Evolutionary conservation across 805 yeast species (phyloP).

Genomic region (Candida patagonica): DNA sequence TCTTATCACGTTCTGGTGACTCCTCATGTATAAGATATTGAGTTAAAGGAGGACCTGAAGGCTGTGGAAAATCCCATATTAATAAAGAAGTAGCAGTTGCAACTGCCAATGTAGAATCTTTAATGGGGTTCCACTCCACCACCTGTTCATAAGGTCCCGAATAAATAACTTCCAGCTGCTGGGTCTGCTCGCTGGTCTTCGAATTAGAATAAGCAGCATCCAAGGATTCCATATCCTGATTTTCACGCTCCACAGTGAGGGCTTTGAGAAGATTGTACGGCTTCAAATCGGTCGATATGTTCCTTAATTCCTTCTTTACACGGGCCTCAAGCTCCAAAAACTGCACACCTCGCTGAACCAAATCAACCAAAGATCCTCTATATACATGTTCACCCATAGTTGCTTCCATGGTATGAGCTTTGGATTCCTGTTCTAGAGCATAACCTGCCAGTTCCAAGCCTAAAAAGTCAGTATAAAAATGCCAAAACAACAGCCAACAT

Average conservation of each 20-base stretch:
- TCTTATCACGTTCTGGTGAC: conserved; percentile 14
- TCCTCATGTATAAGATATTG: conserved; percentile 9
- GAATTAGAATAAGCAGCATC: neutral
- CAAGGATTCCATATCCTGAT: neutral
- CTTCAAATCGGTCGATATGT: conserved; percentile 17
- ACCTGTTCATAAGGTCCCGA: conserved; percentile 5
- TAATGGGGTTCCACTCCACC: conserved; percentile 8
- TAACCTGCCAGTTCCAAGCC: conserved; percentile 61
- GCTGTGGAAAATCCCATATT: conserved; percentile 1
- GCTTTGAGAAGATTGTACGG: conserved; percentile 13
- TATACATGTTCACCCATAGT: conserved; percentile 41
- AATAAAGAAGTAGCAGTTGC: conserved; percentile 5
- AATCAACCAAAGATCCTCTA: conserved; percentile 62
- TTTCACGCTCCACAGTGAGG: conserved; percentile 12
- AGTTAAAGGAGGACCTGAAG: conserved; percentile 1
- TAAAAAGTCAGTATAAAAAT: conserved; percentile 13
- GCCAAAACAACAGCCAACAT: neutral
- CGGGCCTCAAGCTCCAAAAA: conserved; percentile 62
- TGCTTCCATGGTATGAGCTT: conserved; percentile 42
- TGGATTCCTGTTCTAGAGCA: conserved; percentile 69
- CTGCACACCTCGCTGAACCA: conserved; percentile 80
- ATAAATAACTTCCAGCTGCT: conserved; percentile 1
- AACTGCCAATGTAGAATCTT: conserved; percentile 6
- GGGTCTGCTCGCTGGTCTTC: neutral
- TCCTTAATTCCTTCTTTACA: conserved; percentile 24